These are phyloP conservation scores for Teratosphaeria pseudoeucalypti DNA, from an alignment of 2,329 filamentous ascomycete genomes.

Conservation along the genomic window DNA sequence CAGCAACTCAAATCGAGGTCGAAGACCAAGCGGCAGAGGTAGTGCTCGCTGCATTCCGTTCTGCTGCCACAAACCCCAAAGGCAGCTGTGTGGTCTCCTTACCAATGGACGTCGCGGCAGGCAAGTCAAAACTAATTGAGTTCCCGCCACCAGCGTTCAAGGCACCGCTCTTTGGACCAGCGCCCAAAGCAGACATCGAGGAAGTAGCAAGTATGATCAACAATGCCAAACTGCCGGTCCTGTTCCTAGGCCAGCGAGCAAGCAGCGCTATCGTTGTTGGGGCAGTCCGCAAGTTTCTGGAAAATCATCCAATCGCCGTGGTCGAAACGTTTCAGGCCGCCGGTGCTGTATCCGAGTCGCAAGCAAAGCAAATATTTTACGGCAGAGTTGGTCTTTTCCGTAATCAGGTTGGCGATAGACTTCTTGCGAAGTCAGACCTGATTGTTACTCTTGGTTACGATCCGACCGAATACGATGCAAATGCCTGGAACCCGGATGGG, in stretches of 20 bases:
- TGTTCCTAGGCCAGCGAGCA: conserved; percentile 38
- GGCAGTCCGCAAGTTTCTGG: conserved; percentile 33
- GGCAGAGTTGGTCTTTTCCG: conserved; percentile 40
- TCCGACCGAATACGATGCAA: conserved; percentile 39
- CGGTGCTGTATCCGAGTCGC: conserved; percentile 35
- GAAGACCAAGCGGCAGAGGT: conserved; percentile 41
- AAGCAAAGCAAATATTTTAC: conserved; percentile 35
- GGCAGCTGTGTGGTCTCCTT: conserved; percentile 36
- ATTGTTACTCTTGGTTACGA: conserved; percentile 39
- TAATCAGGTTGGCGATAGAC: conserved; percentile 39
- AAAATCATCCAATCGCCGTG: conserved; percentile 34
- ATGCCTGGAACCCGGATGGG: conserved; percentile 33
- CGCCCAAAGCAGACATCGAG: conserved; percentile 24
- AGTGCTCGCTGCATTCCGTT: conserved; percentile 36
- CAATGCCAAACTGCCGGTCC: conserved; percentile 29
- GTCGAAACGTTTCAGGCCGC: conserved; percentile 44
- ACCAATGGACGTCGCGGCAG: conserved; percentile 36
- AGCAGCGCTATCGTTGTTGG: conserved; percentile 31
- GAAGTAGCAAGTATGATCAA: conserved; percentile 27
- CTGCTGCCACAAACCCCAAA: conserved; percentile 31
- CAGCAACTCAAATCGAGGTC: conserved; percentile 32
- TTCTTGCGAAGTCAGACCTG: conserved; percentile 35
- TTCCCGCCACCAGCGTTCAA: conserved; percentile 31
- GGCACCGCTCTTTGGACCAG: conserved; percentile 32
- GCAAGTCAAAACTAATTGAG: conserved; percentile 29